phyloP scores from a whole-genome alignment of 805 yeast genomes.

The Priceomyces haplophilus region DNA sequence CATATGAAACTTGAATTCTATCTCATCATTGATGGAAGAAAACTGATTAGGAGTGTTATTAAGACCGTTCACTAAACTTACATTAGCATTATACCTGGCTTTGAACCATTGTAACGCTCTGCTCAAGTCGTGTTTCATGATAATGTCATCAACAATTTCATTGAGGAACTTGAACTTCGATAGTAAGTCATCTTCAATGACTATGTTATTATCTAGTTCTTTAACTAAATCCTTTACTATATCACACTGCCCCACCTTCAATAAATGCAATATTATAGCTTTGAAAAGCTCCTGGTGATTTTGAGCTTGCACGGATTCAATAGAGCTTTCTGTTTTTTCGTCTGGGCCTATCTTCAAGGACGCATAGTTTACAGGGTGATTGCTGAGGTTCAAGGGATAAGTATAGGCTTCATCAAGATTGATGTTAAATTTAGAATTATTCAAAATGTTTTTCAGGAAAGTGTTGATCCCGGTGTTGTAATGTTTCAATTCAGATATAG shows the following conservation, averaged over 20 bases:
- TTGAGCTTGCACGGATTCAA: constrained; percentile 15
- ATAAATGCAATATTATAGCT: constrained; percentile 36
- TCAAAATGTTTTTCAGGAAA: constrained; percentile 32
- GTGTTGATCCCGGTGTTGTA: constrained; percentile 34
- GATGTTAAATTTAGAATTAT: constrained; percentile 24
- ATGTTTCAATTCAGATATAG: constrained; percentile 30
- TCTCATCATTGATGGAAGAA: constrained; percentile 14
- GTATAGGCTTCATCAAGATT: constrained; percentile 42
- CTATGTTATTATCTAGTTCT: constrained; percentile 16
- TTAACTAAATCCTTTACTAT: constrained; percentile 28
- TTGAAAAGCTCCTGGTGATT: constrained; percentile 32
- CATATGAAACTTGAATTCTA: constrained; percentile 42
- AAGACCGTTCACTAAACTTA: constrained; percentile 2
- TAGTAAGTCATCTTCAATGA: constrained; percentile 23
- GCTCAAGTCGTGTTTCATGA: constrained; percentile 28
- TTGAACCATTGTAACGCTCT: constrained; percentile 34
- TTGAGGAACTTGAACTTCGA: constrained; percentile 26
- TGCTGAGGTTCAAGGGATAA: constrained; percentile 32
- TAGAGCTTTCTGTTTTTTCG: constrained; percentile 4
- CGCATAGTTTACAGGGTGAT: constrained; percentile 20
- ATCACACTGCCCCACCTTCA: constrained; percentile 40
- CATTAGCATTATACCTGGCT: constrained; percentile 16
- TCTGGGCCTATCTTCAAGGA: neutral
- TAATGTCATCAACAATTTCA: constrained; percentile 33
- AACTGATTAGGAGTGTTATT: constrained; percentile 1